Evolutionary conservation across 352 stramenopile species (phyloP).

Genomic region (Globisporangium parvum): DNA sequence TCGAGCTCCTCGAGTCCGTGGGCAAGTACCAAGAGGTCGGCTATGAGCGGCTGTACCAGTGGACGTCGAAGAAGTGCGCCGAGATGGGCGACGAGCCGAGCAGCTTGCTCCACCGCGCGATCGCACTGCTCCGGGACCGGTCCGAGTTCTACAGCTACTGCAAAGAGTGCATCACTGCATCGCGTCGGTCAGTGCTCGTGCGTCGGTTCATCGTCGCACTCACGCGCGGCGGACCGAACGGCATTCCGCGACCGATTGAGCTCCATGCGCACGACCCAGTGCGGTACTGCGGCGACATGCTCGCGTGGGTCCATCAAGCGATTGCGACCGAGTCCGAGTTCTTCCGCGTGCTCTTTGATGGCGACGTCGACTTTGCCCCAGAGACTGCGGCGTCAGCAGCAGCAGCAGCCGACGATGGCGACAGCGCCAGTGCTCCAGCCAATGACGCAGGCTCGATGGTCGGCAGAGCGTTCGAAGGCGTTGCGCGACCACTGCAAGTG

Average conservation of each 20-base stretch:
- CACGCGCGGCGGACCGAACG: constrained; percentile 63
- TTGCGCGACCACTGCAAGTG: constrained; percentile 52
- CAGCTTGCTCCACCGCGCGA: constrained; percentile 57
- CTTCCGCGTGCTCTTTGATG: constrained; percentile 70
- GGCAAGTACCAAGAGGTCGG: constrained; percentile 79
- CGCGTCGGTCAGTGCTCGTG: constrained; percentile 50
- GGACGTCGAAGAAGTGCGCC: constrained; percentile 75
- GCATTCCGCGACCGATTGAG: constrained; percentile 79
- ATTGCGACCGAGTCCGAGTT: constrained; percentile 81
- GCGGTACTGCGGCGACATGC: constrained; percentile 86
- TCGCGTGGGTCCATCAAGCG: constrained; percentile 85
- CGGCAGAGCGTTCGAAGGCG: constrained; percentile 47
- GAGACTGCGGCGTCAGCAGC: background rate
- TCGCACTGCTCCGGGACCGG: constrained; percentile 54
- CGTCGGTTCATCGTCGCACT: constrained; percentile 73
- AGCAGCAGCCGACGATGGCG: constrained; percentile 1
- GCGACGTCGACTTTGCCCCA: constrained; percentile 31
- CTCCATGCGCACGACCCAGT: constrained; percentile 84
- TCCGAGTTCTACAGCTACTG: constrained; percentile 83
- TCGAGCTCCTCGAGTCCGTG: constrained; percentile 85
- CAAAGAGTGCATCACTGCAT: constrained; percentile 64
- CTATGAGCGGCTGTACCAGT: constrained; percentile 85
- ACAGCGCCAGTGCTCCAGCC: constrained; percentile 9
- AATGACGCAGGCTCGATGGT: constrained; percentile 46
- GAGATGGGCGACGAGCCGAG: constrained; percentile 64